A percentile compares a stretch with the other conserved stretches of the same genome.
phyloP scores from a whole-genome alignment of 371 early-diverging fungal species.

The Haplosporangium sp. region DNA sequence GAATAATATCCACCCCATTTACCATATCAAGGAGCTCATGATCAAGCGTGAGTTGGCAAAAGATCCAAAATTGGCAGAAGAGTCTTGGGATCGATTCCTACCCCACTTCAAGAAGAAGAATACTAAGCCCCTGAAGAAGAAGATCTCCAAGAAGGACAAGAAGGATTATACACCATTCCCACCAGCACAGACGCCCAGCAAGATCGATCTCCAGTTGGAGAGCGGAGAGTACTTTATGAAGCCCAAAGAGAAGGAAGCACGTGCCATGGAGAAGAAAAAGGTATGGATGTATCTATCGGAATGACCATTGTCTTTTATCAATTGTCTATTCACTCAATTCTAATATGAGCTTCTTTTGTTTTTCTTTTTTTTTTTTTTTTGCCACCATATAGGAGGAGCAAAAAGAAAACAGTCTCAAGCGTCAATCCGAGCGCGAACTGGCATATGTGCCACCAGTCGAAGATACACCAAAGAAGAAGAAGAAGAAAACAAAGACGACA shows the following conservation, averaged over 20 bases:
- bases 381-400: constrained; percentile 60
- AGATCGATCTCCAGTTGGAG: constrained; percentile 94
- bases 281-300: constrained; percentile 18
- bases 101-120: constrained; percentile 98
- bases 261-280: constrained; percentile 74
- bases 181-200: constrained; percentile 87
- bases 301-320: too few relatives aligned
- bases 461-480: constrained; percentile 58
- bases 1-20: constrained; percentile 99
- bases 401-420: constrained; percentile 67
- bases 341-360: background rate
- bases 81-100: constrained; percentile 99
- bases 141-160: constrained; percentile 70
- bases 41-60: constrained; percentile 98
- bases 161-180: constrained; percentile 92
- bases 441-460: constrained; percentile 84
- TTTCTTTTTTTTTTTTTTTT: background rate
- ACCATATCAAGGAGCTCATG: constrained; percentile 99
- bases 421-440: constrained; percentile 72
- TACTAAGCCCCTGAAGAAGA: constrained; percentile 80
- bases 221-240: constrained; percentile 96
- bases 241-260: constrained; percentile 68
- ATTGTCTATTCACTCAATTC: too few relatives aligned
- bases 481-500: constrained; percentile 38
- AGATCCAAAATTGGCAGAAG: constrained; percentile 94